Percentiles rank a stretch among this genome's conserved stretches.
Conservation (phyloP, 208 protist species). For the Leishmania lainsoni region DNA sequence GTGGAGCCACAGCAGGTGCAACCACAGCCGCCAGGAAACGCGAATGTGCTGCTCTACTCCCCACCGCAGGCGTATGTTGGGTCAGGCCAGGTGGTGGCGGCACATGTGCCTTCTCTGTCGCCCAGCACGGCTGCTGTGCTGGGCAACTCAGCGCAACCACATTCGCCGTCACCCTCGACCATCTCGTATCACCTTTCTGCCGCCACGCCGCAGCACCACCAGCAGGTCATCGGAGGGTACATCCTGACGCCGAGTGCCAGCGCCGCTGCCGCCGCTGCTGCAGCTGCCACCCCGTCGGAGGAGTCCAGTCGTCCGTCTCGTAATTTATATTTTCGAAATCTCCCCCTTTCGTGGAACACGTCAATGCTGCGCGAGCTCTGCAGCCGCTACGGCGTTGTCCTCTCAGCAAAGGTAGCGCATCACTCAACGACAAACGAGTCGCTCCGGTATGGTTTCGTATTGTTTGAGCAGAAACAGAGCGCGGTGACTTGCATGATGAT, state of each 20-base stretch:
- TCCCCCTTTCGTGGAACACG: constrained; percentile 72
- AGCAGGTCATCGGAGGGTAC: constrained; percentile 9
- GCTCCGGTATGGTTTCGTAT: constrained; percentile 71
- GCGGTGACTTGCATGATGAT: constrained; percentile 43
- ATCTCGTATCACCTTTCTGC: constrained; percentile 5
- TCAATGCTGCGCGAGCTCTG: constrained; percentile 61
- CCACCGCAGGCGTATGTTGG: constrained; percentile 15
- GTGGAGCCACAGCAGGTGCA: constrained; percentile 9
- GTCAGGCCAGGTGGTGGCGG: not conserved
- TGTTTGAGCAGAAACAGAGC: constrained; percentile 51
- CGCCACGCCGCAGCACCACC: not conserved
- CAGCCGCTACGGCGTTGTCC: constrained; percentile 46
- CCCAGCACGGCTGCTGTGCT: not conserved
- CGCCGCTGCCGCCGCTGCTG: not conserved
- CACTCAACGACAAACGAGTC: constrained; percentile 52
- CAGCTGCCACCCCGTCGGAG: constrained; percentile 9
- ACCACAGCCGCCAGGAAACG: not conserved
- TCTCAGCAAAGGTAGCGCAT: constrained; percentile 65
- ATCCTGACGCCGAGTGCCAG: constrained; percentile 10
- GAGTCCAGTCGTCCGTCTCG: constrained; percentile 17
- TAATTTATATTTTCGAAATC: constrained; percentile 69
- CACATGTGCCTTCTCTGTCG: not conserved
- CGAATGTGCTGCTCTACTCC: constrained; percentile 18
- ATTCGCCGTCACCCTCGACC: not conserved
- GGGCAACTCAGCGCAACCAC: not conserved